Percentiles rank a stretch among this genome's conserved stretches.
These are phyloP conservation scores for Gaultheria prostrata DNA, from an alignment of 148 eudicot species.

Conservation along the genomic window DNA sequence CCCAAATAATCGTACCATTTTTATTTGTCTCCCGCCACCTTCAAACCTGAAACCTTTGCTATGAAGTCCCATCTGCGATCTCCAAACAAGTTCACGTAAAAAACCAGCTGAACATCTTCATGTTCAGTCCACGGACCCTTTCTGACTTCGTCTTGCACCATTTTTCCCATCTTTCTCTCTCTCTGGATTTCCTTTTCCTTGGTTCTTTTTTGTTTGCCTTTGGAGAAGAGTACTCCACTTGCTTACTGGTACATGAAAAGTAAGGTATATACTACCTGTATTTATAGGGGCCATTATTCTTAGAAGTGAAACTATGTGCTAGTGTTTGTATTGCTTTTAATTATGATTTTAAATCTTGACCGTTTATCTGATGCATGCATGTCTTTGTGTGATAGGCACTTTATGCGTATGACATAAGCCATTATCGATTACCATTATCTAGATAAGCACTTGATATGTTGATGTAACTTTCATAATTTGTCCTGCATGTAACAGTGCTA, in stretches of 20 bases:
- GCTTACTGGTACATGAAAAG: constrained; percentile 17
- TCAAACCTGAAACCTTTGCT: constrained; percentile 99
- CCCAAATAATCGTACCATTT: constrained; percentile 65
- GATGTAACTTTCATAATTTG: constrained; percentile 31
- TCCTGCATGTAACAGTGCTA: neutral
- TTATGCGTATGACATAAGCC: constrained; percentile 58
- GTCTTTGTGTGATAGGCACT: constrained; percentile 36
- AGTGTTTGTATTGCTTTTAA: constrained; percentile 28
- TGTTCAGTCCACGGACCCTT: constrained; percentile 98
- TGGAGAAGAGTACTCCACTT: constrained; percentile 5
- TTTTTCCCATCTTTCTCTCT: constrained; percentile 18
- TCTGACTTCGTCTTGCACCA: constrained; percentile 54
- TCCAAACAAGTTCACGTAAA: constrained; percentile 88
- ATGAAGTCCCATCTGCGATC: constrained; percentile 99
- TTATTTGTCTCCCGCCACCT: constrained; percentile 96
- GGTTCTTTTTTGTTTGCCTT: neutral
- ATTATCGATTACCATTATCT: constrained; percentile 30
- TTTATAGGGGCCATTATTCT: constrained; percentile 27
- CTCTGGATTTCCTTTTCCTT: constrained; percentile 17
- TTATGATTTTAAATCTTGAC: constrained; percentile 42
- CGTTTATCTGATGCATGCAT: constrained; percentile 55
- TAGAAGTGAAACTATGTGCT: constrained; percentile 31
- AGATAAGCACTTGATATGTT: constrained; percentile 54
- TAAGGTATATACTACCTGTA: constrained; percentile 18
- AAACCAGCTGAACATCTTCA: constrained; percentile 79